Evolutionary conservation across 331 rosid species (phyloP), one percentile per base, ranked within the genome.

Genomic region (Malus hybrid): DNA sequence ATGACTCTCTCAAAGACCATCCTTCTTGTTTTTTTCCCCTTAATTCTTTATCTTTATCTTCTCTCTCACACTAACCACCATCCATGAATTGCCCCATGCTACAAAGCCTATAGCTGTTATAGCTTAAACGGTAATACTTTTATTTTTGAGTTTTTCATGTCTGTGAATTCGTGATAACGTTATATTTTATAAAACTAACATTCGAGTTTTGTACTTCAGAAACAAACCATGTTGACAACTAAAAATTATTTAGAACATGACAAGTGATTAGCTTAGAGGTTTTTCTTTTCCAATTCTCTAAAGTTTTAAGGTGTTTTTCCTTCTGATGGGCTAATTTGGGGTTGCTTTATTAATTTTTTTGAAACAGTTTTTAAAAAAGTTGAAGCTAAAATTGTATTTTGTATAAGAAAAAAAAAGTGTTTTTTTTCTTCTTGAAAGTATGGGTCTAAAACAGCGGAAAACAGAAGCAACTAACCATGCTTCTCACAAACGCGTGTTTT

Each of bases 31-130:
- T 33, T n/a, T 6, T 52, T 19, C 5, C 48, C 13, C 46, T 42
- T 8, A 31, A 65, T 65, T 65, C 15, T 65, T 32, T 65, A 36
- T 19, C 19, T 32, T 12, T 24, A 57, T 68, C 72, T 78, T 86
- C 73, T 44, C 77, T 42, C 80, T 76, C 84, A 84, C 72, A 67
- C 81, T 22, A 77, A 73, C 77, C 6, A 62, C 52, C 71, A 18
- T 18, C 61, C 44, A 13, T 54, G 7, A 63, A 72, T 13, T 6
- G 54, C 61, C 54, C 31, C 70, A 36, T 39, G n/a, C 60, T 56
- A 65, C n/a, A 64, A 56, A 10, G 64, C 52, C 71, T 50, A 60
- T 28, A 50, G n/a, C 4, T 50, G 2, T 1, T 42, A 2, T 42
- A 3, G 46, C 56, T 5, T 6, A 50, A 6, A 6, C 20, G 10